phyloP scores from a whole-genome alignment of 2,329 filamentous ascomycete genomes.

The Stylonectria norvegica region DNA sequence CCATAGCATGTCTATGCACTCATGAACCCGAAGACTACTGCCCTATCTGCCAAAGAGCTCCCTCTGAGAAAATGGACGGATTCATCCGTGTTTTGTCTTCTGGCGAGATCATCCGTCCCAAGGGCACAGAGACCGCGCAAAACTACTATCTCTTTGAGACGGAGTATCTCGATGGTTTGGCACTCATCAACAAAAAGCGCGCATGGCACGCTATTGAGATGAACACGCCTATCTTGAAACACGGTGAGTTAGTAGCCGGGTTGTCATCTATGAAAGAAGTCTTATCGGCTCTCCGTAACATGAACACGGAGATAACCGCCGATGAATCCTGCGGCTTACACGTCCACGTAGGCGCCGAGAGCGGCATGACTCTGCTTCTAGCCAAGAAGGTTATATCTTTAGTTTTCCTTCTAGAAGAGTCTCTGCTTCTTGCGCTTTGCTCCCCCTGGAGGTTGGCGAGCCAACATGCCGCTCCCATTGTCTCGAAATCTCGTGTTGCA shows the following conservation, averaged over 20 bases:
- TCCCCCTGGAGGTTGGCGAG: conserved; percentile 1
- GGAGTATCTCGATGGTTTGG: conserved; percentile 3
- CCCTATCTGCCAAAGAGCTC: conserved; percentile 3
- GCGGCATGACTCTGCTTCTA: conserved; percentile 19
- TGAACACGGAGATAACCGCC: conserved; percentile 5
- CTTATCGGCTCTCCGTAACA: conserved; percentile 10
- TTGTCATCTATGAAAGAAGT: conserved; percentile 6
- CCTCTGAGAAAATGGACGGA: background rate
- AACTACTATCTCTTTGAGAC: conserved; percentile 15
- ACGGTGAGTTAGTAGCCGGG: conserved; percentile 15
- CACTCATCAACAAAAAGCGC: background rate
- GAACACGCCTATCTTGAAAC: conserved; percentile 14
- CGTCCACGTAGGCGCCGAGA: conserved; percentile 22
- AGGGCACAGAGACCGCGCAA: background rate
- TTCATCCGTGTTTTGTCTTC: background rate
- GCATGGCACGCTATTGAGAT: conserved; percentile 19
- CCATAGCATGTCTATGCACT: conserved; percentile 3
- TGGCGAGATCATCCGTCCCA: background rate
- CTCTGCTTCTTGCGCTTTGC: conserved; percentile 11
- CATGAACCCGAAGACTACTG: background rate
- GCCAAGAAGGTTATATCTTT: conserved; percentile 24
- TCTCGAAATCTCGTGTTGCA: conserved; percentile 1
- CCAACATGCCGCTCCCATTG: background rate
- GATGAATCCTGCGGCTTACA: conserved; percentile 25
- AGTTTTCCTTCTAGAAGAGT: conserved; percentile 17